Base-by-base conservation (phyloP, 2,329 filamentous ascomycete species). In the Talaromyces marneffei region DNA sequence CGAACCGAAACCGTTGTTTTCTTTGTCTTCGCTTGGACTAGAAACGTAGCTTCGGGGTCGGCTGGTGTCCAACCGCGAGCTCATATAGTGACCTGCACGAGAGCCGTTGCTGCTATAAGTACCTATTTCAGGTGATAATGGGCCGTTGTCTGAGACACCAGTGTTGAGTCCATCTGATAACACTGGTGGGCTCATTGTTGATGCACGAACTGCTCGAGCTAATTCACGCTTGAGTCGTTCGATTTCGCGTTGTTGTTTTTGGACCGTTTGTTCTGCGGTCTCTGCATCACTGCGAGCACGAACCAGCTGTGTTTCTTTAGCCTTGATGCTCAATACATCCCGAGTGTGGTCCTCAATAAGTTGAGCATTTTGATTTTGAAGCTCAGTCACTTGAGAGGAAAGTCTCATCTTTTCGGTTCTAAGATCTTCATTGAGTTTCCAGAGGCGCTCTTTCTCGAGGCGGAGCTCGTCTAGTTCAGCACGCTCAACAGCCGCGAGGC, bases 311-410 rank as follows among this genome's bases (percentile, higher is more conserved):
- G 94, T 97, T 75, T 99, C 94, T 76, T 99, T 99, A 14, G 94
- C 94, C 75, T 97, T 97, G 78, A 99, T 95, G 68, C 92, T 94
- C 44, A 99, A 82, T 0, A 97, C 91, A 69, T 99, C 93, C 53
- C 93, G 85, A 0, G 94, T 99, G 74, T 97, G 93, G 69, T 97
- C 93, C 76, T 99, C 94, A 64, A 99, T 99, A 35, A 99, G 82
- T 65, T 94, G 89, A 25, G 94, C 94, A 70, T 99, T 99, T 73
- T 97, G 91, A 69, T 96, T 95, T 77, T 97, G 95, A 31, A 99
- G 83, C 75, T 97, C 94, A 67, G 93, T 89, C 44, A 97, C 88
- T 73, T 97, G 91, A 0, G 91, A 94, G 63, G 87, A 84, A 54
- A 96, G 83, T 70, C 88, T 92, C 62, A 87, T 85, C 64, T 91